Evolutionary conservation across 768 basidiomycete species (phyloP).

Genomic region (Termitomyces titanicus): DNA sequence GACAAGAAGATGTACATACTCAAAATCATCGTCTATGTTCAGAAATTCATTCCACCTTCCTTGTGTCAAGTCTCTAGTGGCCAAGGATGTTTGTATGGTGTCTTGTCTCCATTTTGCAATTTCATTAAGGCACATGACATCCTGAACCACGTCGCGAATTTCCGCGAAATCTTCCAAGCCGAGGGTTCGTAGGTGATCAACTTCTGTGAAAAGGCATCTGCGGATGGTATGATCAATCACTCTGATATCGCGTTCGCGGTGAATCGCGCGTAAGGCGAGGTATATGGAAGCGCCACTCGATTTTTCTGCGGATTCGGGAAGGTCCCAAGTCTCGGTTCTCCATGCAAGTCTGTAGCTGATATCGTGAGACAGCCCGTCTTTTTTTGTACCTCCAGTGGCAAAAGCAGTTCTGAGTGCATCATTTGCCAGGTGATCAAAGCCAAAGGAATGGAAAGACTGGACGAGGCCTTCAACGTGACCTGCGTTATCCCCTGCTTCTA

Average conservation of each 20-base stretch:
- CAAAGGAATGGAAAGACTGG: conserved; percentile 82
- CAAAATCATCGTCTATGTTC: conserved; percentile 52
- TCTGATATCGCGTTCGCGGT: conserved; percentile 64
- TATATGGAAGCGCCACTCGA: conserved; percentile 65
- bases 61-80: conserved; percentile 27
- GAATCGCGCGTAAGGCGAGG: conserved; percentile 73
- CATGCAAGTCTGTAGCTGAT: conserved; percentile 84
- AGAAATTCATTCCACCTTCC: conserved; percentile 40
- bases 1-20: conserved; percentile 43
- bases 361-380: conserved; percentile 30
- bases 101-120: conserved; percentile 57
- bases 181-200: conserved; percentile 57
- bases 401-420: conserved; percentile 49
- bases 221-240: conserved; percentile 47
- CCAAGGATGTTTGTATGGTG: conserved; percentile 29
- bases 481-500: conserved; percentile 54
- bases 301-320: conserved; percentile 59
- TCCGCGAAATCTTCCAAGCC: conserved; percentile 80
- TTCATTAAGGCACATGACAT: conserved; percentile 81
- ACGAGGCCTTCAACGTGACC: conserved; percentile 62
- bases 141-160: conserved; percentile 63
- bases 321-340: conserved; percentile 94
- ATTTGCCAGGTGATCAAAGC: conserved; percentile 87
- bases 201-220: conserved; percentile 53
- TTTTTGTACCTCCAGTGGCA: conserved; percentile 22